Base-by-base conservation (phyloP, 257 asterid species). In the Solanum rostratum region DNA sequence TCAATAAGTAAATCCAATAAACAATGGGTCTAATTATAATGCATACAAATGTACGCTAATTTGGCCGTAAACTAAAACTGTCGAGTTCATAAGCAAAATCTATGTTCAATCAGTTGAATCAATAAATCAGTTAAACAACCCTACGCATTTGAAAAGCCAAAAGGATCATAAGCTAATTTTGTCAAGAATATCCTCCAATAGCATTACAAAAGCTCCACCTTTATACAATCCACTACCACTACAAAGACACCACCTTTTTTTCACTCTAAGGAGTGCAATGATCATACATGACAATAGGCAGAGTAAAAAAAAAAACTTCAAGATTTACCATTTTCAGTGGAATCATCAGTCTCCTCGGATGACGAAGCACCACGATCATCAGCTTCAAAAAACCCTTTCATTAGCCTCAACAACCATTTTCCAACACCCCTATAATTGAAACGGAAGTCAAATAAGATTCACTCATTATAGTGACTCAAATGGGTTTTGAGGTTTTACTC, bases 371-470 rank as follows among this genome's bases (percentile, higher is more conserved):
- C 65, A 3, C 1, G 0, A 50, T 50, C 65, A 78, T 90, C 94
- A 4, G 87, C 70, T 73, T 85, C 86, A 80, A 96, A 96, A 87
- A 89, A 91, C 19, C 89, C 98, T 92, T 91, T 91, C 97, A 93
- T 89, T 88, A 89, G 93, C 94, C 91, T 95, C 93, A 96, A 85
- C 81, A 93, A 93, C 98, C 98, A 96, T 91, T 96, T 93, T 49
- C 99, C 99, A 13, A 96, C 91, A 39, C 98, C 98, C 90, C 99
- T 96, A 79, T 53, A 88, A 60, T 46, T n/a, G 73, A 81, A 81
- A 74, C 55, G 62, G 30, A 83, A 68, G 83, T 52, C 37, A 81
- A 85, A 84, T 60, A 16, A 29, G 18, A 50, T 30, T 66, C 12
- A 66, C 74, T 30, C 43, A 0, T 66, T 66, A 30, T 1, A 65